Percentiles rank a stretch among this genome's conserved stretches.
These are phyloP conservation scores for Camillea tinctor DNA, from an alignment of 2,329 filamentous ascomycete species.

Conservation along the genomic window DNA sequence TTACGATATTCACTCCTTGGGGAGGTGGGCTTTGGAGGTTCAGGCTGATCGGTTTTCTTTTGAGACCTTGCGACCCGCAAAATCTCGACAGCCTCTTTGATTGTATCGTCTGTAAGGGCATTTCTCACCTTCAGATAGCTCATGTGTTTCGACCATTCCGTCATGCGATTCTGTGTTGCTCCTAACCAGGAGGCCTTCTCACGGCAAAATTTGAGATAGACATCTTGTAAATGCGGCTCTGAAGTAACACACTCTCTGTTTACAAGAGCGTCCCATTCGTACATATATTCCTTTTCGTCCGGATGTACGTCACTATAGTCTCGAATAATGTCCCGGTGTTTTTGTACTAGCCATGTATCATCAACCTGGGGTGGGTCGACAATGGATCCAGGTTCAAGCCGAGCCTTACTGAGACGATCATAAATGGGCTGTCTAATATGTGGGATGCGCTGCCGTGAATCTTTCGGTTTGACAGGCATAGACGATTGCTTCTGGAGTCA, in stretches of 20 bases:
- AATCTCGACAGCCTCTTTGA: conserved; percentile 42
- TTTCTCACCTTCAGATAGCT: conserved; percentile 50
- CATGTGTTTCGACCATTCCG: conserved; percentile 56
- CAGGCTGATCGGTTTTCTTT: conserved; percentile 24
- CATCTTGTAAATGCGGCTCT: conserved; percentile 49
- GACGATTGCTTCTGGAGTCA: conserved; percentile 18
- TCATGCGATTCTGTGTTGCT: conserved; percentile 44
- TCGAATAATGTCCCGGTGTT: conserved; percentile 56
- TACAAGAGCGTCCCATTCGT: conserved; percentile 57
- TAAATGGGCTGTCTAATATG: conserved; percentile 53
- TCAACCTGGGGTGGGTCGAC: conserved; percentile 45
- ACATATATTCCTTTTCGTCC: conserved; percentile 57
- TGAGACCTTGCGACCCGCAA: conserved; percentile 43
- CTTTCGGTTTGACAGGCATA: conserved; percentile 17
- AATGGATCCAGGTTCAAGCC: conserved; percentile 47
- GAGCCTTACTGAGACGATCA: conserved; percentile 55
- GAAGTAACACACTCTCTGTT: conserved; percentile 51
- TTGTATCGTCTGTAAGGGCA: conserved; percentile 43
- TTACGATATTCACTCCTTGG: conserved; percentile 38
- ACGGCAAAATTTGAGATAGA: conserved; percentile 52
- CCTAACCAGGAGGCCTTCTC: conserved; percentile 54
- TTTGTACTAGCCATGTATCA: conserved; percentile 56
- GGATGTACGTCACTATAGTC: conserved; percentile 56
- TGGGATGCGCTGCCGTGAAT: conserved; percentile 45
- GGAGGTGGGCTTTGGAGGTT: conserved; percentile 20